These are phyloP conservation scores for Lepidium africanum DNA, from an alignment of 345 rosid species.

Conservation along the genomic window DNA sequence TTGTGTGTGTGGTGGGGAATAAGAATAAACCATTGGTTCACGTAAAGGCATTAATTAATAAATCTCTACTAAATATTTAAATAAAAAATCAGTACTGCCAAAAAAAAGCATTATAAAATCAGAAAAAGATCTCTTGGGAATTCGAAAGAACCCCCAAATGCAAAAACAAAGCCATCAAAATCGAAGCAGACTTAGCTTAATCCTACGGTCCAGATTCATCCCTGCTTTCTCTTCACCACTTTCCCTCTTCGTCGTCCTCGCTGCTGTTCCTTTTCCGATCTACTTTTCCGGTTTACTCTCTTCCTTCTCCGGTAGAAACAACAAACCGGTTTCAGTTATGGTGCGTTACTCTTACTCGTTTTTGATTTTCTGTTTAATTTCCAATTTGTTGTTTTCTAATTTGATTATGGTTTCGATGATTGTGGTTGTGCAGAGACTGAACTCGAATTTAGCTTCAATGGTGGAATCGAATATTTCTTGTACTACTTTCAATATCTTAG, in stretches of 20 bases:
- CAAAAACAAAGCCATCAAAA: constrained; percentile 19
- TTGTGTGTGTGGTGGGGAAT: not conserved
- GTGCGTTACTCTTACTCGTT: not conserved
- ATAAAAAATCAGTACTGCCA: not conserved
- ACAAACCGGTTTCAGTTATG: constrained; percentile 16
- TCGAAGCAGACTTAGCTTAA: constrained; percentile 12
- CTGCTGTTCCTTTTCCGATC: constrained; percentile 21
- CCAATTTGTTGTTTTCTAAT: not conserved
- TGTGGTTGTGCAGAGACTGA: constrained; percentile 21
- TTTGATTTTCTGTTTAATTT: not conserved
- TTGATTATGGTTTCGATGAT: not conserved
- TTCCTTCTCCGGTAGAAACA: constrained; percentile 13
- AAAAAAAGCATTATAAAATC: constrained; percentile 1
- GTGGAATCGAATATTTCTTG: constrained; percentile 47
- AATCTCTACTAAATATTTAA: not conserved
- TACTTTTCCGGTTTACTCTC: constrained; percentile 25
- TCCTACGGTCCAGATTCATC: constrained; percentile 23
- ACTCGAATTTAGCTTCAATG: constrained; percentile 29
- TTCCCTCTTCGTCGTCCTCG: constrained; percentile 22
- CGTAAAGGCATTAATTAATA: not conserved
- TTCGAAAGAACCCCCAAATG: constrained; percentile 19
- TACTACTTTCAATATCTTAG: constrained; percentile 76
- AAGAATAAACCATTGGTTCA: not conserved
- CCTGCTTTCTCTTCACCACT: constrained; percentile 20
- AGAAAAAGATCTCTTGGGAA: not conserved